Conservation (phyloP, 148 eudicot genomes). For the Polygonum maritimum region DNA sequence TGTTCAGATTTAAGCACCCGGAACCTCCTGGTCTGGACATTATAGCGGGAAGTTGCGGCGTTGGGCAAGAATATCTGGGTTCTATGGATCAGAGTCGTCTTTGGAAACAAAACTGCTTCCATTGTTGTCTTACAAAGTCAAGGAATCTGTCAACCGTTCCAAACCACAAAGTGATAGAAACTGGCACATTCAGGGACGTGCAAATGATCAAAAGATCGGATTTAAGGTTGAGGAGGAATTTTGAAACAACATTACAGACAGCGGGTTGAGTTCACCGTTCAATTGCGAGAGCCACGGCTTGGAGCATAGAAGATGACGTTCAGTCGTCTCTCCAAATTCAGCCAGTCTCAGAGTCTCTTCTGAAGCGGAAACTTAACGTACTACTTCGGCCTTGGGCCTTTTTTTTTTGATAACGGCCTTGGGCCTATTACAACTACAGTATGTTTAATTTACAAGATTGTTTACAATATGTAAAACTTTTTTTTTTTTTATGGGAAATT, state of each 20-base stretch:
- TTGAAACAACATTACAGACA: neutral
- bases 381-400: too few relatives aligned
- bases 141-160: neutral
- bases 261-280: neutral
- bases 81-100: neutral
- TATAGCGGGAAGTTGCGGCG: neutral
- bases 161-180: neutral
- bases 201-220: neutral
- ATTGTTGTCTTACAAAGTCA: neutral
- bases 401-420: too few relatives aligned
- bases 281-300: neutral
- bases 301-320: neutral
- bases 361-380: too few relatives aligned
- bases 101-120: slow-evolving; percentile 9
- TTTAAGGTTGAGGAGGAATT: neutral
- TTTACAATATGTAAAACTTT: too few relatives aligned
- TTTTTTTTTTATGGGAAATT: too few relatives aligned
- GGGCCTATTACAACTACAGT: too few relatives aligned
- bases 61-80: neutral
- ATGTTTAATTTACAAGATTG: too few relatives aligned
- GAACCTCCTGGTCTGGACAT: neutral
- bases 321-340: neutral
- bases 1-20: slow-evolving; percentile 5
- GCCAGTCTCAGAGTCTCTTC: neutral
- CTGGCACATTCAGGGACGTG: neutral